Evolutionary conservation across 192 early-diverging fungal genomes (phyloP), one percentile per base, ranked within the genome.

Genomic region (Umbelopsis sp.): DNA sequence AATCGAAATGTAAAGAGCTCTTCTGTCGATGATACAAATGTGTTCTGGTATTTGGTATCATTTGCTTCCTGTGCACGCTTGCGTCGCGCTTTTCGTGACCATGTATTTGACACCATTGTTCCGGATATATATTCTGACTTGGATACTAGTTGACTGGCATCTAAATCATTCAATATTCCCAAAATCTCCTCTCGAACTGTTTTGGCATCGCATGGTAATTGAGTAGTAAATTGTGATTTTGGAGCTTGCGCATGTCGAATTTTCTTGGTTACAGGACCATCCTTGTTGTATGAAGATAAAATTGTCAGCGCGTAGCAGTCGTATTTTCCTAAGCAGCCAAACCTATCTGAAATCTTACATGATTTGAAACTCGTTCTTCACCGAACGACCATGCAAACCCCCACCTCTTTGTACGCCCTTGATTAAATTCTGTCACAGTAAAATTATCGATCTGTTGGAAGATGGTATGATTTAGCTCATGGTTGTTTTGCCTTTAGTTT

Each of bases 321-420:
- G 16, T 50, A 3, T 5, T 2, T 25, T 22, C 2, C 22, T 21
- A 1, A 53, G 20, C 14, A 22, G 24, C 26, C 2, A 4, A 53
- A 26, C 6, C 6, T 25, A 9, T n/a, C n/a, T n/a, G 17, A 20
- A 32, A 3, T 16, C 56, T 34, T 32, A 62, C 56, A 36, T 34
- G 24, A 20, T 62, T 73, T 29, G 79, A 53, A 9, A 76, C 74
- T 21, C 80, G 78, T 26, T 82, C 66, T 20, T 74, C 66, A 22
- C 72, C 74, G 70, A 86, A 85, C 2, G 87, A 88, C 87, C 87
- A 88, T 12, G 78, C 87, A 31, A 88, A 75, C 1, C 75, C 85
- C 87, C 87, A 88, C 41, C 87, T 65, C 16, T 59, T 77, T 12
- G 87, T 88, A 34, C 70, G 66, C 10, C 87, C 87, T 79, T 88